Evolutionary conservation across 2,329 filamentous ascomycete species (phyloP).

Genomic region (Epichloe elymi): DNA sequence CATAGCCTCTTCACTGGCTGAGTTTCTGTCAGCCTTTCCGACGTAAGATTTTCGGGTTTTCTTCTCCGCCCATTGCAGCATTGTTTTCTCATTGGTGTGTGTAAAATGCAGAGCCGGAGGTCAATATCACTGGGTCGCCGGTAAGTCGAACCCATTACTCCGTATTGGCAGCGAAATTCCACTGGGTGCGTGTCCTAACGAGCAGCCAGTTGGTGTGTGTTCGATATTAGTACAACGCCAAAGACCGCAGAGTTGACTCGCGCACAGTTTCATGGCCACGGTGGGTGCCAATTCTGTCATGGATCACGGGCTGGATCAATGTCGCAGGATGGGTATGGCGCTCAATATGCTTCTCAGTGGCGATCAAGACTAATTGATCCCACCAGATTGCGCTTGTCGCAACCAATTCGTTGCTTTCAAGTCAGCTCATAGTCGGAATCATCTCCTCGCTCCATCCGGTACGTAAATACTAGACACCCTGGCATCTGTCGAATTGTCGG

Average conservation of each 20-base stretch:
- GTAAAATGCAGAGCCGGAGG: slow-evolving; percentile 30
- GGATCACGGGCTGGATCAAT: slow-evolving; percentile 45
- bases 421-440: slow-evolving; percentile 51
- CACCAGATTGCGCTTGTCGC: slow-evolving; percentile 45
- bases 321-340: slow-evolving; percentile 45
- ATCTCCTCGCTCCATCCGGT: slow-evolving; percentile 45
- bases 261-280: slow-evolving; percentile 12
- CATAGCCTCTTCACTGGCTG: slow-evolving; percentile 52
- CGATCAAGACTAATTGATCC: neutral
- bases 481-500: neutral
- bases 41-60: slow-evolving; percentile 14
- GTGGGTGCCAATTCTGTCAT: slow-evolving; percentile 16
- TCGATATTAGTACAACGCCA: neutral
- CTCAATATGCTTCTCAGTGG: neutral
- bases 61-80: too few relatives aligned
- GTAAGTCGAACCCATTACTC: slow-evolving; percentile 13
- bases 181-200: neutral
- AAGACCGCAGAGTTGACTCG: neutral
- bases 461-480: neutral
- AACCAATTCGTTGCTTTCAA: slow-evolving; percentile 53
- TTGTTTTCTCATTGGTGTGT: too few relatives aligned
- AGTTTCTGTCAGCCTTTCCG: slow-evolving; percentile 53
- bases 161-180: too few relatives aligned
- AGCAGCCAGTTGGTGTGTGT: neutral
- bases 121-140: slow-evolving; percentile 62